Conservation (phyloP, 169 alveolate genomes). For the Babesia bigemina region DNA sequence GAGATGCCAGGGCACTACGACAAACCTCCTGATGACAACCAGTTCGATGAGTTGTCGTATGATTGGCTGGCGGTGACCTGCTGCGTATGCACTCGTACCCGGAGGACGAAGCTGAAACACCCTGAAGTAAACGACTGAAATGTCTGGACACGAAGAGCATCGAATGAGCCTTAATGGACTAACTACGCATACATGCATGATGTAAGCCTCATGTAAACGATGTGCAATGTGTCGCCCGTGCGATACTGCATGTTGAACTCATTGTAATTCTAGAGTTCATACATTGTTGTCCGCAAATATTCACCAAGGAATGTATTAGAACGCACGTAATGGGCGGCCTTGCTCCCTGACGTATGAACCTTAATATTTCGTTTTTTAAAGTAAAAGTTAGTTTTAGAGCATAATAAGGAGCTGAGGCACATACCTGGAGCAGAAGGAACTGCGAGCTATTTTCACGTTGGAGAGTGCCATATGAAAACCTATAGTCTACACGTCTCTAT, state of each 20-base stretch:
- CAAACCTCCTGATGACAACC: background rate
- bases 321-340: no score
- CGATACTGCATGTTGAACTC: background rate
- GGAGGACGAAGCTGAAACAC: conserved; percentile 12
- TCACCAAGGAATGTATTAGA: background rate
- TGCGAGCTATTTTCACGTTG: no score
- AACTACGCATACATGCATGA: background rate
- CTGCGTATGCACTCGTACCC: conserved; percentile 53
- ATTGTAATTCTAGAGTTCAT: background rate
- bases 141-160: background rate
- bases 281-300: background rate
- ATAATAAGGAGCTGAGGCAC: no score
- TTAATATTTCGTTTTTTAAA: no score
- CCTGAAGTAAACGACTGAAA: background rate
- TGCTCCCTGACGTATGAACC: no score
- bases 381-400: no score
- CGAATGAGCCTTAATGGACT: conserved; percentile 24
- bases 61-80: conserved; percentile 49
- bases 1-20: no score
- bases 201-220: background rate
- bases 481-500: no score
- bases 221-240: background rate
- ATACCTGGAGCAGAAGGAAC: no score
- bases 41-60: background rate
- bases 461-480: no score